Percentiles rank a stretch among this genome's conserved stretches.
Conservation (phyloP, 495 filamentous ascomycete genomes). For the Talaromyces trachyspermus region DNA sequence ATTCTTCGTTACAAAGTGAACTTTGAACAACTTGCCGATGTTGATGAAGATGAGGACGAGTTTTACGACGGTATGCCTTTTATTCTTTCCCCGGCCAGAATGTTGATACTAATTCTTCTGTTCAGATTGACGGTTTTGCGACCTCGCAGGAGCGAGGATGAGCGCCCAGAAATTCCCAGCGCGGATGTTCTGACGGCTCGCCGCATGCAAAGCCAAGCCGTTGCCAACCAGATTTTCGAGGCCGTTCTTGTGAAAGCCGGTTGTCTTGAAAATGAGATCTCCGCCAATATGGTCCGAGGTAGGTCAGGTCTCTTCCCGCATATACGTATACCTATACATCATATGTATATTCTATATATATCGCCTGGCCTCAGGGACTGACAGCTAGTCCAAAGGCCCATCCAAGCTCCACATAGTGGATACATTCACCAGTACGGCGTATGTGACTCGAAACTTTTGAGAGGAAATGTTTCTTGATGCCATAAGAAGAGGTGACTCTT, state of each 20-base stretch:
- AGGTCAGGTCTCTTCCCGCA: constrained; percentile 4
- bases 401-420: constrained; percentile 36
- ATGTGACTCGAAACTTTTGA: constrained; percentile 6
- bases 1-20: constrained; percentile 99
- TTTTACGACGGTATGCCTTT: constrained; percentile 79
- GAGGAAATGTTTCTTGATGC: background rate
- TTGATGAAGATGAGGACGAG: constrained; percentile 93
- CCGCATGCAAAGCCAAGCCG: constrained; percentile 36
- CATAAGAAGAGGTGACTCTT: background rate
- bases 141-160: constrained; percentile 89
- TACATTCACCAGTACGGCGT: constrained; percentile 7
- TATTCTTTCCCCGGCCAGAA: constrained; percentile 6
- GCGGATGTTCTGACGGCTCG: constrained; percentile 55
- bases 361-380: background rate
- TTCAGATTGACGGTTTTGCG: constrained; percentile 84
- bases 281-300: constrained; percentile 35
- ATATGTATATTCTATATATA: no score
- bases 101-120: background rate
- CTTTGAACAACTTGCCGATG: constrained; percentile 96
- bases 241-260: constrained; percentile 25
- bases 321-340: no score
- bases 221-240: constrained; percentile 29
- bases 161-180: constrained; percentile 62
- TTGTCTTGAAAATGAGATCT: constrained; percentile 24
- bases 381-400: constrained; percentile 26